Evolutionary conservation across 305 asterid genomes (phyloP).

Genomic region (Fraxinus sp.): DNA sequence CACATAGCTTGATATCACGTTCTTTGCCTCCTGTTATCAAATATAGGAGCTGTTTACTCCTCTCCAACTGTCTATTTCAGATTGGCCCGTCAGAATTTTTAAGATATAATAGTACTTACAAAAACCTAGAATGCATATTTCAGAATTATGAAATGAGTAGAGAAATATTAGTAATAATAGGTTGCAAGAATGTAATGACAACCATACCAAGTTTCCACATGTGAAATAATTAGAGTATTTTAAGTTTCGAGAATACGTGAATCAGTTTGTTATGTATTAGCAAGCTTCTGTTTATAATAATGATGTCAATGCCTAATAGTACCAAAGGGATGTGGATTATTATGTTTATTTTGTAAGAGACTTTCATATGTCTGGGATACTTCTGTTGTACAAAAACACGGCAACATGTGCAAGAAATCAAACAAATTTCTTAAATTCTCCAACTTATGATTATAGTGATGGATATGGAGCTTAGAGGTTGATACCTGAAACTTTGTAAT

Average conservation of each 20-base stretch:
- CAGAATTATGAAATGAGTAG: neutral
- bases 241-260: neutral
- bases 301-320: neutral
- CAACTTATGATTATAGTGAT: neutral
- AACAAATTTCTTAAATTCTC: neutral
- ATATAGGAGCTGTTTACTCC: neutral
- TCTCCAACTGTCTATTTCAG: neutral
- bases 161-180: neutral
- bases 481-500: neutral
- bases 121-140: neutral
- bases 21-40: neutral
- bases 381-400: neutral
- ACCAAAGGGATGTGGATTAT: neutral
- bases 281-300: neutral
- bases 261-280: neutral
- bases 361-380: slow-evolving; percentile 6
- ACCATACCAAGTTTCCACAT: neutral
- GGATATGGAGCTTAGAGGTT: neutral
- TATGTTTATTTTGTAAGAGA: neutral
- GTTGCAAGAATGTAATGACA: neutral
- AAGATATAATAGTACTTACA: neutral
- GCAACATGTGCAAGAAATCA: neutral
- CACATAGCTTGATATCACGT: neutral
- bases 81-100: neutral
- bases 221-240: neutral